phyloP scores from a whole-genome alignment of 768 basidiomycete species.

The Lactarius sanguifluus region DNA sequence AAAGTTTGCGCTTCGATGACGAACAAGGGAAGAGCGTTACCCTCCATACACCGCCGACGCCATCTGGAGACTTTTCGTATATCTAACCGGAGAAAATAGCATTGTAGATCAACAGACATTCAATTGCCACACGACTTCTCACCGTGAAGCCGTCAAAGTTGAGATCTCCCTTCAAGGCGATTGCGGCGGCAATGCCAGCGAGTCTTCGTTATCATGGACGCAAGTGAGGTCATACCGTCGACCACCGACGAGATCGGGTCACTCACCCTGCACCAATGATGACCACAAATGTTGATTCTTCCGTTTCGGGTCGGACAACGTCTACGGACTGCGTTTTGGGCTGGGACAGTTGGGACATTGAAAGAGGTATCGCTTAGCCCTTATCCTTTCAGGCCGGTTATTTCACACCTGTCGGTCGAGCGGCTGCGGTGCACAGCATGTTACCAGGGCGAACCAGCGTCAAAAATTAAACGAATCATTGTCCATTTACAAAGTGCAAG shows the following conservation, averaged over 20 bases:
- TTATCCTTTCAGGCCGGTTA: neutral
- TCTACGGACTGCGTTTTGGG: neutral
- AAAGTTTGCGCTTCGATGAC: neutral
- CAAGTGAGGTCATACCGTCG: neutral
- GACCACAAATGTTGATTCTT: constrained; percentile 24
- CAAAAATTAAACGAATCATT: neutral
- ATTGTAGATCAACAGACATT: no score
- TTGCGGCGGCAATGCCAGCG: constrained; percentile 35
- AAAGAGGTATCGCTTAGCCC: neutral
- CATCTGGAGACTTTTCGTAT: constrained; percentile 34
- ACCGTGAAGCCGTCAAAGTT: constrained; percentile 37
- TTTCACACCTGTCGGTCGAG: neutral
- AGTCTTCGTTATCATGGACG: constrained; percentile 25
- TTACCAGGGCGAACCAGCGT: neutral
- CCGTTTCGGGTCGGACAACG: constrained; percentile 19
- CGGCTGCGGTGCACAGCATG: neutral
- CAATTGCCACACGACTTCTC: constrained; percentile 12
- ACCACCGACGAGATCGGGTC: neutral
- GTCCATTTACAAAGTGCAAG: neutral
- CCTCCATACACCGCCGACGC: constrained; percentile 36
- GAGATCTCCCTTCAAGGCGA: constrained; percentile 37
- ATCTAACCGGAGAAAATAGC: constrained; percentile 31
- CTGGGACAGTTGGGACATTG: neutral
- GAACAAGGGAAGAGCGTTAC: constrained; percentile 17
- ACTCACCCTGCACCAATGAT: constrained; percentile 35